phyloP scores from a whole-genome alignment of 116 monocot genomes.

The Cymodocea nodosa region DNA sequence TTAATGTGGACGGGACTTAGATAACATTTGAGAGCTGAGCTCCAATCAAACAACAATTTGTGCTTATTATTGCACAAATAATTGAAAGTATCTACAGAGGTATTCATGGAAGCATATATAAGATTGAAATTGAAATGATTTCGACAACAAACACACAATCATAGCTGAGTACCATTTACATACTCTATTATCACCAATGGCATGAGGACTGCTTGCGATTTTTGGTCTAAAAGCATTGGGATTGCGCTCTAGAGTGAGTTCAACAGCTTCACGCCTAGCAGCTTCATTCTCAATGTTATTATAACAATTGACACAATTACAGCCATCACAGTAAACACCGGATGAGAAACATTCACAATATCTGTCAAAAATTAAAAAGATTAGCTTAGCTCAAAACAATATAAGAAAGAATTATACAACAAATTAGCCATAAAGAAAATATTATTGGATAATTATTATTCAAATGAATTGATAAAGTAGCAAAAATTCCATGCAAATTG shows the following conservation, averaged over 20 bases:
- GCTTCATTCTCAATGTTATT: constrained; percentile 89
- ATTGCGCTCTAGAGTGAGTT: constrained; percentile 76
- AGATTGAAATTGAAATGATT: too few relatives aligned
- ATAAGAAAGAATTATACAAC: too few relatives aligned
- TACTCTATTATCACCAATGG: constrained; percentile 56
- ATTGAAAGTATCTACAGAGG: too few relatives aligned
- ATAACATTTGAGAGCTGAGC: too few relatives aligned
- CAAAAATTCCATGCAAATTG: too few relatives aligned
- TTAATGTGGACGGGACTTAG: too few relatives aligned
- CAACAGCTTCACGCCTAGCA: constrained; percentile 78
- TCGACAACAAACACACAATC: background rate
- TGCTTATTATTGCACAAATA: too few relatives aligned
- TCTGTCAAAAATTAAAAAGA: constrained; percentile 17
- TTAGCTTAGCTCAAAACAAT: background rate
- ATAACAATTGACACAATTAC: constrained; percentile 83
- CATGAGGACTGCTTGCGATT: constrained; percentile 76
- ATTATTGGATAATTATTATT: too few relatives aligned
- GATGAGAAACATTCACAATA: constrained; percentile 97
- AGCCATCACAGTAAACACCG: constrained; percentile 89
- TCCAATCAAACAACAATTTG: too few relatives aligned
- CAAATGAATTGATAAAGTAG: too few relatives aligned
- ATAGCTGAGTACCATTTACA: constrained; percentile 3
- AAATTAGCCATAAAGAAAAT: too few relatives aligned
- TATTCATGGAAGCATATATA: too few relatives aligned
- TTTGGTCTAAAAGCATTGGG: constrained; percentile 95